Evolutionary conservation across 2,329 filamentous ascomycete species (phyloP).

Genomic region (Ascochyta koolunga): DNA sequence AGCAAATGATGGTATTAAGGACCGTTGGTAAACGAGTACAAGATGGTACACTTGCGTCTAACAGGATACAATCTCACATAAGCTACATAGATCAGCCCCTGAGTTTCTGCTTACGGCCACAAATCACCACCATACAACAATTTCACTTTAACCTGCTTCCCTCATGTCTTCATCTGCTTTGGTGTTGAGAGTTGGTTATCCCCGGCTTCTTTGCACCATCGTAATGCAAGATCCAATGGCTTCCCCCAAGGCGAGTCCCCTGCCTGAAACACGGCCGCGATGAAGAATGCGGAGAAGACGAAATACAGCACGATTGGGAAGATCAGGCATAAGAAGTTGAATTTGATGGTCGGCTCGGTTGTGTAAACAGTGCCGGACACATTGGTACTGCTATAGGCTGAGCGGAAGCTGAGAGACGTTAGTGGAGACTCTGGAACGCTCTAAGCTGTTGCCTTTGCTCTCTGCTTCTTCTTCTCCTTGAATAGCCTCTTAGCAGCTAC

Average conservation of each 20-base stretch:
- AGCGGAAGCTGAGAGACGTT: neutral
- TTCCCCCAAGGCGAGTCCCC: neutral
- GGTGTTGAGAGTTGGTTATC: neutral
- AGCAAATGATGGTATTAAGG: no score
- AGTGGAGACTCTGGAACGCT: neutral
- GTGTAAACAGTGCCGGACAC: neutral
- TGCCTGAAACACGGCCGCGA: neutral
- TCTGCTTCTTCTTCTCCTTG: no score
- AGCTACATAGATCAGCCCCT: no score
- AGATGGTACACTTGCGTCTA: no score
- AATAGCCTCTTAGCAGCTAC: no score
- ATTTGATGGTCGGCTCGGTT: neutral
- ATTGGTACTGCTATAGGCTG: neutral
- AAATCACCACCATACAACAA: neutral
- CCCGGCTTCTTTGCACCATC: neutral
- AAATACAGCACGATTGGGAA: neutral
- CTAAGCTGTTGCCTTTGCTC: no score
- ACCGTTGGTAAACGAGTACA: no score
- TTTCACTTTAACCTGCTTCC: neutral
- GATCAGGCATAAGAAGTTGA: neutral
- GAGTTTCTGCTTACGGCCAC: neutral
- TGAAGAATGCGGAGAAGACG: neutral
- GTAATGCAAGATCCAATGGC: neutral
- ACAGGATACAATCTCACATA: no score
- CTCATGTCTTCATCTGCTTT: neutral